A percentile compares a stretch with the other conserved stretches of the same genome.
Conservation (phyloP, 805 yeast genomes). For the Tetrapisispora pingtungensis region DNA sequence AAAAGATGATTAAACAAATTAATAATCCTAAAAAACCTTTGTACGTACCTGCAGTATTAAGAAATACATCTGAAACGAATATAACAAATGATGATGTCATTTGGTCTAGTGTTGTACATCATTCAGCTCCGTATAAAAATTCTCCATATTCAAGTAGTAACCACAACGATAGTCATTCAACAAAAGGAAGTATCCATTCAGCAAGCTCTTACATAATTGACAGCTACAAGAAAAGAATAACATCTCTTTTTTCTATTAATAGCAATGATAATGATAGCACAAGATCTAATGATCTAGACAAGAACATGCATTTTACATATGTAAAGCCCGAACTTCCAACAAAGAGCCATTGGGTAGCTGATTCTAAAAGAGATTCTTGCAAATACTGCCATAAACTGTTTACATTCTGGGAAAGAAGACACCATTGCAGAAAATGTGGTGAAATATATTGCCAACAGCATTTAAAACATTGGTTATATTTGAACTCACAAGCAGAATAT, state of each 20-base stretch:
- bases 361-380: constrained; percentile 54
- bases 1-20: constrained; percentile 47
- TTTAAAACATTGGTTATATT: constrained; percentile 44
- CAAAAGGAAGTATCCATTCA: constrained; percentile 21
- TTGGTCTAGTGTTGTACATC: constrained; percentile 6
- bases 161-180: constrained; percentile 5
- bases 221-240: constrained; percentile 10
- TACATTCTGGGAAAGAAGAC: constrained; percentile 69
- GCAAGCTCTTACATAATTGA: constrained; percentile 13
- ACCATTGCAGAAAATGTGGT: constrained; percentile 81
- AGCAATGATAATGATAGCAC: constrained; percentile 1
- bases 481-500: constrained; percentile 50
- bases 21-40: constrained; percentile 76
- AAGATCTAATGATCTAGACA: constrained; percentile 5
- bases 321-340: constrained; percentile 33
- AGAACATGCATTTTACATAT: background rate
- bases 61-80: constrained; percentile 38
- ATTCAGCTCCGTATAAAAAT: constrained; percentile 1
- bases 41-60: constrained; percentile 82
- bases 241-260: constrained; percentile 9
- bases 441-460: constrained; percentile 69
- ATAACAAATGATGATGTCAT: constrained; percentile 33
- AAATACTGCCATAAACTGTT: constrained; percentile 57
- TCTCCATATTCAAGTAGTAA: background rate
- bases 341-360: constrained; percentile 65